A percentile compares a stretch with the other conserved stretches of the same genome.
Conservation (phyloP, 768 basidiomycete genomes). For the Russula sp. region DNA sequence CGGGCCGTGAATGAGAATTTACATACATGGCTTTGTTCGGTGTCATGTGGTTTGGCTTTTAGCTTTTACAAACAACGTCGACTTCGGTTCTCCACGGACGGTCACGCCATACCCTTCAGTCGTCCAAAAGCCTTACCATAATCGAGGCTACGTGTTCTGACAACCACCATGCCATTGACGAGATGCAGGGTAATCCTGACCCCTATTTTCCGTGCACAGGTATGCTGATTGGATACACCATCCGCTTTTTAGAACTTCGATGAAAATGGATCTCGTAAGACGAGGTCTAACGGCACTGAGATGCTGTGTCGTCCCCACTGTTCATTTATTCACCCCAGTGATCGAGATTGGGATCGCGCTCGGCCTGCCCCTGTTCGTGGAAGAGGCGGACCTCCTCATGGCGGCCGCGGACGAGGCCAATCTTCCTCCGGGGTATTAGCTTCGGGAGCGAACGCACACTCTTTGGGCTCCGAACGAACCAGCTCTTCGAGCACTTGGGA, state of each 20-base stretch:
- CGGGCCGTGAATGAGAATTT: not conserved
- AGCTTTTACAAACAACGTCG: too few relatives aligned
- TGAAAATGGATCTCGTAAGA: conserved; percentile 8
- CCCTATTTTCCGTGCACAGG: not conserved
- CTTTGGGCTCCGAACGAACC: not conserved
- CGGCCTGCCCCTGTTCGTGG: not conserved
- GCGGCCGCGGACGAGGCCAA: conserved; percentile 6
- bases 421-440: not conserved
- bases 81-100: not conserved
- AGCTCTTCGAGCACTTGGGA: conserved; percentile 7
- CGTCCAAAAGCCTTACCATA: not conserved
- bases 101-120: not conserved
- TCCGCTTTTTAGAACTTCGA: conserved; percentile 10
- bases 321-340: conserved; percentile 15
- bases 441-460: not conserved
- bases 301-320: conserved; percentile 2
- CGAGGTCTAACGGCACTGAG: not conserved
- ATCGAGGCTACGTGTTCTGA: not conserved
- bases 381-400: conserved; percentile 5
- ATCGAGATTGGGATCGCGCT: conserved; percentile 13
- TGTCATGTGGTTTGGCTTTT: too few relatives aligned
- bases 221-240: not conserved
- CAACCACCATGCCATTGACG: not conserved
- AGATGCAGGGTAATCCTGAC: conserved; percentile 3
- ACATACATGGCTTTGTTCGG: too few relatives aligned